Percentiles rank a stretch among this genome's conserved stretches.
Conservation (phyloP, 495 filamentous ascomycete species). For the Recurvomyces mirabilis region DNA sequence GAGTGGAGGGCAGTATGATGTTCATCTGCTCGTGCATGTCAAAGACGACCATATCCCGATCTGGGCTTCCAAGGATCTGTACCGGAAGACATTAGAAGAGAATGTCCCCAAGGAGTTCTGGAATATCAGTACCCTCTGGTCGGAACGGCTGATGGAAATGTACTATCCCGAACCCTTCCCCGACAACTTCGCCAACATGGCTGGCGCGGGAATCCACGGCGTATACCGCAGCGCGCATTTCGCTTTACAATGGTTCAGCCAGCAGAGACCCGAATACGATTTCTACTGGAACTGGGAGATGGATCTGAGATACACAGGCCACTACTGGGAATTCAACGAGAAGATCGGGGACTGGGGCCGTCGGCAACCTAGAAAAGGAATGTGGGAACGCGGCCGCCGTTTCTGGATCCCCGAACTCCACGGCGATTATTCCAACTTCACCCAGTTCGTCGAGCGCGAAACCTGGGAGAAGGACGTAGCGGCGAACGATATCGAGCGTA, state of each 20-base stretch:
- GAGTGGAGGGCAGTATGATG: constrained; percentile 48
- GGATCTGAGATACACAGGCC: constrained; percentile 46
- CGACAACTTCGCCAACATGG: constrained; percentile 30
- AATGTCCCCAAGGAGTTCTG: constrained; percentile 45
- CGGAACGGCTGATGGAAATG: constrained; percentile 36
- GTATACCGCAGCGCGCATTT: constrained; percentile 33
- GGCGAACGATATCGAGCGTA: constrained; percentile 16
- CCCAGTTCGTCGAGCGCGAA: constrained; percentile 34
- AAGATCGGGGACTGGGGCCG: constrained; percentile 38
- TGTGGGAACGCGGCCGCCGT: constrained; percentile 38
- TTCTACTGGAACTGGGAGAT: constrained; percentile 54
- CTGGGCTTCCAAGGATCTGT: constrained; percentile 39
- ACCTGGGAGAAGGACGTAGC: constrained; percentile 17
- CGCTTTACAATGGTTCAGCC: constrained; percentile 46
- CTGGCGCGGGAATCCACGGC: constrained; percentile 27
- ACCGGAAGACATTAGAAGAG: constrained; percentile 38
- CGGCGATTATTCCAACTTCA: constrained; percentile 37
- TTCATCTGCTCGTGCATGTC: constrained; percentile 48
- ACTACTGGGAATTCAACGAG: constrained; percentile 45
- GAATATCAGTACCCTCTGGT: constrained; percentile 47
- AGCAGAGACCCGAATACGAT: constrained; percentile 47
- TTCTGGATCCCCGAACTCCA: constrained; percentile 39
- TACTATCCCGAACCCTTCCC: constrained; percentile 37
- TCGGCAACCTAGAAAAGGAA: constrained; percentile 42
- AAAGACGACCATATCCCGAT: constrained; percentile 44